Percentiles rank a stretch among this genome's conserved stretches.
Conservation (phyloP, 108 stramenopile species). For the Nitzschia sp. region DNA sequence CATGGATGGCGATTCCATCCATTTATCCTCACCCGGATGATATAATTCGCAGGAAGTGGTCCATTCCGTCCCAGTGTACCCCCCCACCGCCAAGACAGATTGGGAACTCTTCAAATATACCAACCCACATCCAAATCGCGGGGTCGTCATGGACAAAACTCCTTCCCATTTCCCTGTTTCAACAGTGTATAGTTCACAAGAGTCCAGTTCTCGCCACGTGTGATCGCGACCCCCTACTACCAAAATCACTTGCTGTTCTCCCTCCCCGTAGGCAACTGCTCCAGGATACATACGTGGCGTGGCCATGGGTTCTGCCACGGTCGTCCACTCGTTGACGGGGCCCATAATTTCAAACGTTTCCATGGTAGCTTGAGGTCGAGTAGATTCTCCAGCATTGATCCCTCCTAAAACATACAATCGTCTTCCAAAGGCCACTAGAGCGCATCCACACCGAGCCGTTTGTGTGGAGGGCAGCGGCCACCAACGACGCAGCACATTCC, state of each 20-base stretch:
- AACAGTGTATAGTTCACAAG: neutral
- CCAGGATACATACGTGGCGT: slow-evolving; percentile 11
- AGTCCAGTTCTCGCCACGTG: slow-evolving; percentile 10
- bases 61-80: slow-evolving; percentile 15
- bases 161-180: neutral
- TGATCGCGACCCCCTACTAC: slow-evolving; percentile 15
- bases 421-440: neutral
- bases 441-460: slow-evolving; percentile 2
- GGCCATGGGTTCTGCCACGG: neutral
- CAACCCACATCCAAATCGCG: slow-evolving; percentile 14
- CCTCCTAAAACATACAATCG: slow-evolving; percentile 6
- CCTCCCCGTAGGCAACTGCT: neutral
- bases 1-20: slow-evolving; percentile 2
- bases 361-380: slow-evolving; percentile 1
- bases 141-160: neutral
- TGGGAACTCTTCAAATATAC: neutral
- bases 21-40: slow-evolving; percentile 1
- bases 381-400: slow-evolving; percentile 4
- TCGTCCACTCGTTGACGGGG: slow-evolving; percentile 1
- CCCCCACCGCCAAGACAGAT: neutral
- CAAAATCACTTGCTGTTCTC: neutral
- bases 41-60: slow-evolving; percentile 8
- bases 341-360: neutral
- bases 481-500: slow-evolving; percentile 13
- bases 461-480: neutral